Percentiles rank a stretch among this genome's conserved stretches.
phyloP scores from a whole-genome alignment of 169 alveolate species.

The Perkinsus chesapeaki region DNA sequence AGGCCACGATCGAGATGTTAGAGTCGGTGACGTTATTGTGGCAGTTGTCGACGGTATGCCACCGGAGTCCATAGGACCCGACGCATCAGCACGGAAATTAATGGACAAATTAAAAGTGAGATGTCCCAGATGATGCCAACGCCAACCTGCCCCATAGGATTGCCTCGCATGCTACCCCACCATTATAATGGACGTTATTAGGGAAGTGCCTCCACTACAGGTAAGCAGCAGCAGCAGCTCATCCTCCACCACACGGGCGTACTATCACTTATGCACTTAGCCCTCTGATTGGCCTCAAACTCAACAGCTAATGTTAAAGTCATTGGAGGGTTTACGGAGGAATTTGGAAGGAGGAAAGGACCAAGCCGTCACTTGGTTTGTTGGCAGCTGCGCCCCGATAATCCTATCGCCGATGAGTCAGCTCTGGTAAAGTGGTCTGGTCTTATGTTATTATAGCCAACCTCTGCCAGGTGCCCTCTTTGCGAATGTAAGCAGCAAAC shows the following conservation, averaged over 20 bases:
- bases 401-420: not conserved
- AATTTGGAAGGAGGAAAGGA: not conserved
- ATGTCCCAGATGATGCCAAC: too few relatives aligned
- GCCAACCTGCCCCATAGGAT: too few relatives aligned
- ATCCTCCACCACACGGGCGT: too few relatives aligned
- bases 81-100: not conserved
- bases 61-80: not conserved
- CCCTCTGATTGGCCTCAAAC: not conserved
- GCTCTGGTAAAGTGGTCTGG: not conserved
- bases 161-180: not conserved
- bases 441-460: not conserved
- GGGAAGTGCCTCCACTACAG: not conserved
- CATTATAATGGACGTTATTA: not conserved
- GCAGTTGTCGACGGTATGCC: not conserved
- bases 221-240: not conserved
- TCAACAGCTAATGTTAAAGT: not conserved
- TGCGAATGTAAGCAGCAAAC: not conserved
- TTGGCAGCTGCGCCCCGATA: not conserved
- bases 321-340: not conserved
- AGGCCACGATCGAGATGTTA: not conserved
- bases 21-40: not conserved
- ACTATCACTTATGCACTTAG: not conserved
- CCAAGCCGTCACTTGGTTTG: not conserved
- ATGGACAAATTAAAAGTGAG: not conserved
- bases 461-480: not conserved